Evolutionary conservation across 176 grass and related monocot genomes (phyloP), one percentile per base, ranked within the genome.

Genomic region (Lolium multiflorum): DNA sequence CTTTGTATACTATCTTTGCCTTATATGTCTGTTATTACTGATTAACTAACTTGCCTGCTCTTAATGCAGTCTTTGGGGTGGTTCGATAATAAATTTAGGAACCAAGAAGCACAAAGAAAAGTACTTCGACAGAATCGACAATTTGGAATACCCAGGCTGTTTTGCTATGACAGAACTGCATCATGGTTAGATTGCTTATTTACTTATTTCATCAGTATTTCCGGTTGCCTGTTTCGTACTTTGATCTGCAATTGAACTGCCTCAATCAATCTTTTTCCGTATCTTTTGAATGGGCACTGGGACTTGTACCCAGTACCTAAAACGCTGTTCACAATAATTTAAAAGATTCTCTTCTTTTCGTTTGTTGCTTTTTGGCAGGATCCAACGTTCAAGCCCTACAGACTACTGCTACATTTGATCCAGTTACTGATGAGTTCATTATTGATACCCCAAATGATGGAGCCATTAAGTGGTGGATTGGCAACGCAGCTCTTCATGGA

Each of bases 91-190:
- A 74, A 99, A 99, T 72, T 60, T 99, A 35, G 94, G 97, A 78
- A 99, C 97, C 48, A 94, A 94, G 85, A 99, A 94, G 84, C 97
- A 99, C 87, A 91, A 64, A 67, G 94, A 99, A 31, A 99, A 91
- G 85, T 99, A 78, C 69, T 98, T 99, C 37, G 89, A 94, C 16
- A 85, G 76, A 78, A 99, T 99, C 9, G 97, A 98, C 79, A 99
- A 94, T 90, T 90, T 99, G 78, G 94, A 99, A 31, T 94, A 92
- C 88, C 88, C 97, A 78, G 97, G 97, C 70, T 99, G 97, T 80
- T 99, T 99, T 86, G 94, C 97, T 68, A 99, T 99, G 97, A 99
- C 97, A 76, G 97, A 99, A 91, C 87, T 99, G 15, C 97, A 99
- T 86, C 97, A 99, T 75, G 97, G 97, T 99, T 81, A 94, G 86